phyloP scores from a whole-genome alignment of 1,139 yeast genomes.

The Pichia sp. region DNA sequence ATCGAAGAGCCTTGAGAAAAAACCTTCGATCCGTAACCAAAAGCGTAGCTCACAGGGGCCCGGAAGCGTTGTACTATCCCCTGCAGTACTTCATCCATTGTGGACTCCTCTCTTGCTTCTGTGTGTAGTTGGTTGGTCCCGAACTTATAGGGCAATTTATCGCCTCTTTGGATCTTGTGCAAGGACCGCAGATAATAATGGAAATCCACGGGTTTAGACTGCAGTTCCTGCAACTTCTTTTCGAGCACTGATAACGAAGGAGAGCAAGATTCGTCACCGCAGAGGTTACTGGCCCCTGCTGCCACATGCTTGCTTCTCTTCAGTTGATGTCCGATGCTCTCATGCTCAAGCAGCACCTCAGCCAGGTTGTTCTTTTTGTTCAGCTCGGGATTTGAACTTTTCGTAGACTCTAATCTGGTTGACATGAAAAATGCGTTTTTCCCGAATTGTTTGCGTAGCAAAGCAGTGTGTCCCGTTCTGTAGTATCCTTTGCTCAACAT shows the following conservation, averaged over 20 bases:
- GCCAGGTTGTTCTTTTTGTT: conserved; percentile 1
- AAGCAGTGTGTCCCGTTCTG: not conserved
- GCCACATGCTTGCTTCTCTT: not conserved
- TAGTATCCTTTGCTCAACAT: conserved; percentile 2
- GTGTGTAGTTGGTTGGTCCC: conserved; percentile 53
- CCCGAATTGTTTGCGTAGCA: not conserved
- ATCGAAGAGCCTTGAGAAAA: conserved; percentile 67
- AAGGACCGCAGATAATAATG: conserved; percentile 35
- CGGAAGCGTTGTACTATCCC: conserved; percentile 53
- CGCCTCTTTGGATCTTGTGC: conserved; percentile 35
- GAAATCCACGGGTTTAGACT: conserved; percentile 34
- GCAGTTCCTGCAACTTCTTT: conserved; percentile 25
- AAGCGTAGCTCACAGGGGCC: conserved; percentile 41
- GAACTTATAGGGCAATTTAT: conserved; percentile 48
- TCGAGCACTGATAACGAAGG: conserved; percentile 18
- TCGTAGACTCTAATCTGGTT: conserved; percentile 1
- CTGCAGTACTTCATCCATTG: conserved; percentile 42
- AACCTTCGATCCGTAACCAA: conserved; percentile 96
- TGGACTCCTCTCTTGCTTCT: conserved; percentile 37
- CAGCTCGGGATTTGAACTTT: not conserved
- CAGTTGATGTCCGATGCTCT: not conserved
- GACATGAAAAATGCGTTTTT: not conserved
- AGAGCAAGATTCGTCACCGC: not conserved
- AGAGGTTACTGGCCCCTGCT: not conserved
- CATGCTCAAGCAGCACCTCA: not conserved